These are phyloP conservation scores for Fagopyrum esculentum DNA, from an alignment of 148 eudicot species.

Conservation along the genomic window DNA sequence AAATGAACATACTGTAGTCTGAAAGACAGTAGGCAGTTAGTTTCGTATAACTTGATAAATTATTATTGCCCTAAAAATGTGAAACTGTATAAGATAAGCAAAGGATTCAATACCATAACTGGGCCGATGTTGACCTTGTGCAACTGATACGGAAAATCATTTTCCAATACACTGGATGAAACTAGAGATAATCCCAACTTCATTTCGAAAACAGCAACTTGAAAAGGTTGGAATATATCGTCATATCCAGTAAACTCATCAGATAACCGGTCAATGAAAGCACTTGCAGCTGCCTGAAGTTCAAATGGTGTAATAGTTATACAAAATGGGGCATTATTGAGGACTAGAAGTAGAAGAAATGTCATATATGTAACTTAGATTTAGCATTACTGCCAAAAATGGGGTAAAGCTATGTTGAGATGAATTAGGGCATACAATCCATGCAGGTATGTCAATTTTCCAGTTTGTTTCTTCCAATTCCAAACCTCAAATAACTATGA, in stretches of 20 bases:
- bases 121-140: slow-evolving; percentile 34
- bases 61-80: not conserved
- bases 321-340: not conserved
- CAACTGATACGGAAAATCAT: slow-evolving; percentile 33
- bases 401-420: not conserved
- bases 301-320: not conserved
- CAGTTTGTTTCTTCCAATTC: not conserved
- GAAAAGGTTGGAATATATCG: slow-evolving; percentile 83
- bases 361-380: not conserved
- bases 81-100: not conserved
- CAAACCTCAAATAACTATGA: not conserved
- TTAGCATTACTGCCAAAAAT: not conserved
- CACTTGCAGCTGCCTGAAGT: slow-evolving; percentile 58
- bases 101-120: slow-evolving; percentile 38
- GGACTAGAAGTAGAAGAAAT: not conserved
- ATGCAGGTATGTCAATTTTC: not conserved
- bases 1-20: slow-evolving; percentile 60
- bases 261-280: slow-evolving; percentile 66
- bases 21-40: slow-evolving; percentile 15
- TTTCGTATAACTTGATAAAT: not conserved
- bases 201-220: slow-evolving; percentile 86
- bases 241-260: slow-evolving; percentile 51
- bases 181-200: slow-evolving; percentile 74
- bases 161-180: slow-evolving; percentile 39
- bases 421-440: not conserved